Conservation (phyloP, 148 eudicot species). For the Polygonum aviculare region DNA sequence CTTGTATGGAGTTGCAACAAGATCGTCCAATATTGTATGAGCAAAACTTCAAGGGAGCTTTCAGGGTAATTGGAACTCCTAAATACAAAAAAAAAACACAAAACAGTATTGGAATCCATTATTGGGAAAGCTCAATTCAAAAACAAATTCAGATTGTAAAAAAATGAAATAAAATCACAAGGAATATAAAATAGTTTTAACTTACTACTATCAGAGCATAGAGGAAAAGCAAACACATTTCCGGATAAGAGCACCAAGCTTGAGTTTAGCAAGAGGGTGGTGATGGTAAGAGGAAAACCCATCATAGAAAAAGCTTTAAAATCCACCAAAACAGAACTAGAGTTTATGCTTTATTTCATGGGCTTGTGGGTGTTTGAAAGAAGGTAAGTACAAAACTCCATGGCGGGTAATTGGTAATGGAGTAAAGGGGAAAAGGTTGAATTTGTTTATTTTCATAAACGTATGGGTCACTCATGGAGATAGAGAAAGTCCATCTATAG, state of each 20-base stretch:
- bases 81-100: slow-evolving; percentile 1
- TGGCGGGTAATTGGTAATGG: background rate
- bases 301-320: background rate
- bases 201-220: slow-evolving; percentile 5
- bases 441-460: background rate
- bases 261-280: slow-evolving; percentile 2
- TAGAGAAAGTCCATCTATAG: background rate
- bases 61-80: slow-evolving; percentile 47
- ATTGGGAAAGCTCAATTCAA: background rate
- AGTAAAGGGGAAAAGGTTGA: background rate
- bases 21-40: slow-evolving; percentile 49
- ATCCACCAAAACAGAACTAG: background rate
- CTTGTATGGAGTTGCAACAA: slow-evolving; percentile 60
- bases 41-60: slow-evolving; percentile 45
- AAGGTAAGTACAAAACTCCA: background rate
- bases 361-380: background rate
- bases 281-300: slow-evolving; percentile 6
- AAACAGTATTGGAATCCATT: background rate
- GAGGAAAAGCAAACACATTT: slow-evolving; percentile 2
- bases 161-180: background rate
- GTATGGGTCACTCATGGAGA: background rate
- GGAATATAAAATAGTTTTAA: background rate
- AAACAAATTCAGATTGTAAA: background rate
- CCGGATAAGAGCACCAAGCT: background rate
- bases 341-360: background rate